Evolutionary conservation across 2,329 filamentous ascomycete species (phyloP), one percentile per base, ranked within the genome.

Genomic region (Aspergillus tanneri): DNA sequence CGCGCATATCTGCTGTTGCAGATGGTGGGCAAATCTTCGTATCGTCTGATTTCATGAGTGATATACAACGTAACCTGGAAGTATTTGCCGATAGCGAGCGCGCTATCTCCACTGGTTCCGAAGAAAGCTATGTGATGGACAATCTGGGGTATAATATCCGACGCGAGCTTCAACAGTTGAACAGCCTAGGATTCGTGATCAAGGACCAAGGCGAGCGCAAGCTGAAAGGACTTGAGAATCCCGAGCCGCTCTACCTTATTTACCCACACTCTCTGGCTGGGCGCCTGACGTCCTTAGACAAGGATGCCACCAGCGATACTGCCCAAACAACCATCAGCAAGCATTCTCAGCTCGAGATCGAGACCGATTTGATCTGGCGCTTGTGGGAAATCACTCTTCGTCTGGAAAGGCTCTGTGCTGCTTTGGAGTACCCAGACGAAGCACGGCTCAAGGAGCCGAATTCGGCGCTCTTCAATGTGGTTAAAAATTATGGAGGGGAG

Each of bases 11-110:
- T 5, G 87, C 89, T 18, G 91, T 96, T 35, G 93, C 93, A 27
- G 93, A 99, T 66, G 93, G 93, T 52, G 93, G 93, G 0, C 92
- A 99, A 67, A 96, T 97, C 56, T 93, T 92, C 0, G 93, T 97
- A 2, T 96, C 91, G 1, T 90, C 90, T 1, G 93, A 99, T 68
- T 97, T 97, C 71, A 95, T 99, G 63, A 88, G 88, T 10, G 93
- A 99, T 69, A 92, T 97, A 46, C 90, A 96, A 66, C 84, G 90
- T 32, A 93, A 90, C 56, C 80, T 96, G 1, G 90, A 96, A 68
- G 88, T 84, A 4, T 95, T 92, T 65, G 88, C 92, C 51, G 92
- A 97, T 58, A 83, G 80, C n/a, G 86, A 93, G 50, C 82, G 87
- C 23, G 79, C 76, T 22, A 83, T 81, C 14, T 87, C 84, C 11